Conservation (phyloP, 2,329 filamentous ascomycete species). For the Aureobasidium pullulans region DNA sequence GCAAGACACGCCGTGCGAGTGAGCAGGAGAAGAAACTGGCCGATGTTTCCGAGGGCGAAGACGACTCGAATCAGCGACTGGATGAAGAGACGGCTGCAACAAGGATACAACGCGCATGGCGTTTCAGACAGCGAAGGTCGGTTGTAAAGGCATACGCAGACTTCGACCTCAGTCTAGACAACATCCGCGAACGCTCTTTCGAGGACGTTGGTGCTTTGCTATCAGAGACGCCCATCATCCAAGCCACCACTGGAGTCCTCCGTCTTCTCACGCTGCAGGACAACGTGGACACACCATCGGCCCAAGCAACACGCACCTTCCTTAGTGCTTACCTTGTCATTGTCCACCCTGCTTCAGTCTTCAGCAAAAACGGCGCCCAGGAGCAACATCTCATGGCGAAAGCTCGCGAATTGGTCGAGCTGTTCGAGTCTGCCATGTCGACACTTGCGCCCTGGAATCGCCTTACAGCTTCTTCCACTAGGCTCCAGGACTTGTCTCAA, state of each 20-base stretch:
- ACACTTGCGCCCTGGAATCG: slow-evolving; percentile 59
- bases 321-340: slow-evolving; percentile 73
- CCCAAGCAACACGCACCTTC: slow-evolving; percentile 68
- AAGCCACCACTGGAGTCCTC: slow-evolving; percentile 59
- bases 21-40: slow-evolving; percentile 43
- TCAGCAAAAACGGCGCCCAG: slow-evolving; percentile 64
- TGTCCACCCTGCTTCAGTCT: slow-evolving; percentile 69
- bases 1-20: slow-evolving; percentile 32
- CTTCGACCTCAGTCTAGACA: slow-evolving; percentile 62
- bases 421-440: slow-evolving; percentile 67
- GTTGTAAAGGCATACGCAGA: slow-evolving; percentile 59
- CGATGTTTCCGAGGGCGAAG: slow-evolving; percentile 44
- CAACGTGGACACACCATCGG: slow-evolving; percentile 49
- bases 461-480: slow-evolving; percentile 56
- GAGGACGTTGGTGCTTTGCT: slow-evolving; percentile 66
- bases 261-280: slow-evolving; percentile 64
- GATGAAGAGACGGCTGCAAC: slow-evolving; percentile 55
- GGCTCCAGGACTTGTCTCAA: slow-evolving; percentile 57
- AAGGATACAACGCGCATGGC: slow-evolving; percentile 66
- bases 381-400: slow-evolving; percentile 69
- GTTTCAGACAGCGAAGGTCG: slow-evolving; percentile 49
- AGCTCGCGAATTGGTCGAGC: slow-evolving; percentile 67
- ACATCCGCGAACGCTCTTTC: slow-evolving; percentile 62
- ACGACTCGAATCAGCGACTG: slow-evolving; percentile 30
- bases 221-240: slow-evolving; percentile 58